Conservation (phyloP, 371 early-diverging fungal species). For the Syncephalastrum sp. region DNA sequence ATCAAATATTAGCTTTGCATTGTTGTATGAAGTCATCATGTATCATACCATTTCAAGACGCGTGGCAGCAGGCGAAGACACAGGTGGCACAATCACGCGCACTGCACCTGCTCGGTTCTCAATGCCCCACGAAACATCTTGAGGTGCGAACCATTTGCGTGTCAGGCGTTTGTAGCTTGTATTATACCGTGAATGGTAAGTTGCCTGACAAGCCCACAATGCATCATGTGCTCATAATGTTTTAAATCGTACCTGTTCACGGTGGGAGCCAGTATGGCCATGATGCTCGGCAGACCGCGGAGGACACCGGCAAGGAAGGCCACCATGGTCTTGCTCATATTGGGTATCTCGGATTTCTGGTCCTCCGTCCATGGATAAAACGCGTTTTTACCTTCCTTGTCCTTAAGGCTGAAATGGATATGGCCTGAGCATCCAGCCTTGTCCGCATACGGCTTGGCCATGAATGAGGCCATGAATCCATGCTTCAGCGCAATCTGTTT, state of each 20-base stretch:
- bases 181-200: not conserved
- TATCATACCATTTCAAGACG: conserved; percentile 67
- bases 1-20: not conserved
- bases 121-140: conserved; percentile 78
- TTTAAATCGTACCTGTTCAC: conserved; percentile 60
- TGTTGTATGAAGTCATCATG: not conserved
- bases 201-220: not conserved
- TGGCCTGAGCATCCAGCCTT: conserved; percentile 86
- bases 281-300: conserved; percentile 69
- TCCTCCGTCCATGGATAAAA: conserved; percentile 40
- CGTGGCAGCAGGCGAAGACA: conserved; percentile 60
- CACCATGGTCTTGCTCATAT: conserved; percentile 58
- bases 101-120: conserved; percentile 78
- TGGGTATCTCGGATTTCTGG: conserved; percentile 27
- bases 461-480: conserved; percentile 77
- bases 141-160: conserved; percentile 88
- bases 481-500: conserved; percentile 75
- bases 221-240: not conserved
- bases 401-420: conserved; percentile 72
- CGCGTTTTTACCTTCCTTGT: conserved; percentile 48
- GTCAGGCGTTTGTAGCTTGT: conserved; percentile 78
- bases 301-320: conserved; percentile 78
- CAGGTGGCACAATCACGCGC: conserved; percentile 76
- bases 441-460: conserved; percentile 81
- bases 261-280: conserved; percentile 79